Conservation (phyloP, 805 yeast species). For the Brettanomyces naardenensis region DNA sequence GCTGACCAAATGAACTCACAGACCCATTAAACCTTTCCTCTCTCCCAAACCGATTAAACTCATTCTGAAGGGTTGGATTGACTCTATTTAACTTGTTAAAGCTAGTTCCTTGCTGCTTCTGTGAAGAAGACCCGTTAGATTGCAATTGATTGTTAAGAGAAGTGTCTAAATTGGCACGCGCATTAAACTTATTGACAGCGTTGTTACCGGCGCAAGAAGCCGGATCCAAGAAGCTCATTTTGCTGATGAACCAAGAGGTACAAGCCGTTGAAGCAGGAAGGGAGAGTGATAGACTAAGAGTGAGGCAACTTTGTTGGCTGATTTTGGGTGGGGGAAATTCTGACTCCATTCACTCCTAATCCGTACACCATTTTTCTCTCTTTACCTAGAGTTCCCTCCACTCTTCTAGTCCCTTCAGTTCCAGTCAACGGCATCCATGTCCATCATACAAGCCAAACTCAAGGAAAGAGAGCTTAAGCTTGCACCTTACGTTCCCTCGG, state of each 20-base stretch:
- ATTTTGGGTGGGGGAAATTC: too few species aligned
- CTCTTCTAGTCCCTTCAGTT: too few species aligned
- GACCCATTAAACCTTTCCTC: neutral
- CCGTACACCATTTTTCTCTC: too few species aligned
- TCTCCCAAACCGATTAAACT: neutral
- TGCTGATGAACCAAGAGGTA: too few species aligned
- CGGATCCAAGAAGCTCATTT: slow-evolving; percentile 5
- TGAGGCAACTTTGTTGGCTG: too few species aligned
- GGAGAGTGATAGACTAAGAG: too few species aligned
- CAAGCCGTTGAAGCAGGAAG: too few species aligned
- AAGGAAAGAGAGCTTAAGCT: neutral
- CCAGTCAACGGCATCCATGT: too few species aligned
- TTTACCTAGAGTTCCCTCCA: too few species aligned
- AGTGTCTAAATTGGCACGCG: neutral
- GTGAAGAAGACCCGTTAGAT: neutral
- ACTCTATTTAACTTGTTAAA: neutral
- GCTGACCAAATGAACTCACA: too few species aligned
- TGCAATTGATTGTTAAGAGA: slow-evolving; percentile 3
- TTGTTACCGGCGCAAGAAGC: slow-evolving; percentile 3
- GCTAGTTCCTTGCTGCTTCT: neutral
- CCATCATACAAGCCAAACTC: neutral
- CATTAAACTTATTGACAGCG: slow-evolving; percentile 2
- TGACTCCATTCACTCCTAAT: too few species aligned
- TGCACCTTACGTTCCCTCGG: neutral
- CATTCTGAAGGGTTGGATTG: neutral